phyloP scores from a whole-genome alignment of 1,284 basidiomycete species.

The Cutaneotrichosporon sp. region DNA sequence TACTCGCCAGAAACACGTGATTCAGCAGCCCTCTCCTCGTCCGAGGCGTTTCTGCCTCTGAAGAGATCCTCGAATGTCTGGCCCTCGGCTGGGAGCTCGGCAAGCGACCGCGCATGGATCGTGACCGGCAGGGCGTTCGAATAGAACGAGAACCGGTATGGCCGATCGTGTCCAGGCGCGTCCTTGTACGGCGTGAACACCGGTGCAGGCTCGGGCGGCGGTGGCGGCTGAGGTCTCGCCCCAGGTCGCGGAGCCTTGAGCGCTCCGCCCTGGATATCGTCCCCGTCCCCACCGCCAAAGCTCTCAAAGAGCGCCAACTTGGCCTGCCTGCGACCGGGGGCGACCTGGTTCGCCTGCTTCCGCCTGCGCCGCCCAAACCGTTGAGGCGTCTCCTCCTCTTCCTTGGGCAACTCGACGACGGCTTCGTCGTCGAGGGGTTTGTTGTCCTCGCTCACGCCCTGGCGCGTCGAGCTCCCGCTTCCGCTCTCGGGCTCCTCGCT shows the following conservation, averaged over 20 bases:
- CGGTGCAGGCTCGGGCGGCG: constrained; percentile 8
- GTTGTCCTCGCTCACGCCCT: constrained; percentile 6
- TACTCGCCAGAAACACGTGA: background rate
- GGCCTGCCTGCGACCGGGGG: constrained; percentile 59
- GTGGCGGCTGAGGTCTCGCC: constrained; percentile 3
- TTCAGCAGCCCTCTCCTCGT: background rate
- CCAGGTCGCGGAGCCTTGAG: constrained; percentile 42
- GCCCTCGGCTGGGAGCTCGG: constrained; percentile 88
- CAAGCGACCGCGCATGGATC: constrained; percentile 87
- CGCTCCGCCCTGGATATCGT: constrained; percentile 23
- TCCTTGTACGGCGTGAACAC: constrained; percentile 34
- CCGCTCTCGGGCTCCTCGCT: background rate
- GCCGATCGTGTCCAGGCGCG: constrained; percentile 68
- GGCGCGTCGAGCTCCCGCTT: constrained; percentile 13
- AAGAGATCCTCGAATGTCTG: constrained; percentile 93
- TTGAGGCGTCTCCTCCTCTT: constrained; percentile 24
- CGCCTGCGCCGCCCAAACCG: constrained; percentile 60
- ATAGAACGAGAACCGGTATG: constrained; percentile 98
- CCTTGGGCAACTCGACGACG: constrained; percentile 25
- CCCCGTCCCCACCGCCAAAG: constrained; percentile 41
- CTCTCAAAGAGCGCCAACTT: constrained; percentile 92
- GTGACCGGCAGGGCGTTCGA: constrained; percentile 88
- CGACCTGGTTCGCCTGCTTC: constrained; percentile 70
- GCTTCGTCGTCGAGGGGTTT: constrained; percentile 24
- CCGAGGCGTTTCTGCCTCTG: constrained; percentile 32